Conservation (phyloP, 768 basidiomycete genomes). For the Daedaleopsis sinensis region DNA sequence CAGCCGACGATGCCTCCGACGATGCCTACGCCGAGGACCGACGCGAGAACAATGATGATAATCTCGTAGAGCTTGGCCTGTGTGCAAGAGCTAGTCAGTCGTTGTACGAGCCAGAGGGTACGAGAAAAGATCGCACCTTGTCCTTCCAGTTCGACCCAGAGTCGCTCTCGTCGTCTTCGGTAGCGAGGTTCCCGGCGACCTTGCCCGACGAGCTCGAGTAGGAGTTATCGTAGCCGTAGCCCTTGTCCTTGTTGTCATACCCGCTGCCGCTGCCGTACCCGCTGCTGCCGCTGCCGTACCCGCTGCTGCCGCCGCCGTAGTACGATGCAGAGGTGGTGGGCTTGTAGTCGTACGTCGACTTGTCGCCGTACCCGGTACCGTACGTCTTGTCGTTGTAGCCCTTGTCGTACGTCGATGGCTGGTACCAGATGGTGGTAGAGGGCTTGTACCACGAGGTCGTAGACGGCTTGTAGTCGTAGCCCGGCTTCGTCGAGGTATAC, state of each 20-base stretch:
- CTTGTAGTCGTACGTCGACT: neutral
- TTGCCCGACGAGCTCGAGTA: neutral
- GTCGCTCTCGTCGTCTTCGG: constrained; percentile 12
- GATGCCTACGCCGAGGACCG: constrained; percentile 10
- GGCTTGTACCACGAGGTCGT: neutral
- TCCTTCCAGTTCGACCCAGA: constrained; percentile 7
- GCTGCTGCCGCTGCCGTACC: neutral
- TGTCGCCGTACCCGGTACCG: neutral
- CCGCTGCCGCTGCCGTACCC: neutral
- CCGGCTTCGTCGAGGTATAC: neutral
- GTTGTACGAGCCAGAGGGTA: neutral
- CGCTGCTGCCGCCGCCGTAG: neutral
- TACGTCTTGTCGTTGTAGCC: neutral
- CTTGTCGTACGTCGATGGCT: neutral
- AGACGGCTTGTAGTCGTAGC: neutral
- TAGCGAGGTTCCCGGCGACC: constrained; percentile 10
- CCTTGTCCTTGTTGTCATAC: too few species aligned
- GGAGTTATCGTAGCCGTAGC: neutral
- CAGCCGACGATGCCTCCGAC: constrained; percentile 13
- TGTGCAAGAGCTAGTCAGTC: neutral
- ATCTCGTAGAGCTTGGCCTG: constrained; percentile 20
- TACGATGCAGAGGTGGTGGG: neutral
- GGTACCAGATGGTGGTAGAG: neutral
- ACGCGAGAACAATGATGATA: constrained; percentile 12
- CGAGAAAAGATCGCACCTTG: neutral